A percentile compares a stretch with the other conserved stretches of the same genome.
These are phyloP conservation scores for Alternaria metachromatica DNA, from an alignment of 2,329 filamentous ascomycete genomes.

Conservation along the genomic window DNA sequence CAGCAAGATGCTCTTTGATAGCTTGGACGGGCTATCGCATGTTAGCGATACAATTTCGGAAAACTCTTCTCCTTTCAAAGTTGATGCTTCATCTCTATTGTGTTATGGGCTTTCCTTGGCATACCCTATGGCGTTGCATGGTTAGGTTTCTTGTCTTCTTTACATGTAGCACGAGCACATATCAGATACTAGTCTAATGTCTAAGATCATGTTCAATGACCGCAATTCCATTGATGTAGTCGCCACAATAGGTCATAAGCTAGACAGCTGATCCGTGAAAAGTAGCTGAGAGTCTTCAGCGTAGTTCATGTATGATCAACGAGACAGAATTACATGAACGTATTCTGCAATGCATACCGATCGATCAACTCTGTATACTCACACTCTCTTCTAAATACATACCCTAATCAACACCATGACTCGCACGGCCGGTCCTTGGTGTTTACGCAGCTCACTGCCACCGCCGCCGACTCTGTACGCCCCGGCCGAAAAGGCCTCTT, in stretches of 20 bases:
- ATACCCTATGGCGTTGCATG: constrained; percentile 12
- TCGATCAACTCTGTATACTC: neutral
- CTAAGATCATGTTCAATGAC: neutral
- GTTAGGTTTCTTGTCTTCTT: neutral
- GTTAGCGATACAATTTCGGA: neutral
- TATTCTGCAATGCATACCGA: neutral
- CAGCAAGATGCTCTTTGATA: neutral
- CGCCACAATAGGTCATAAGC: neutral
- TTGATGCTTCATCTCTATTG: neutral
- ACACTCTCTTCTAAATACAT: neutral
- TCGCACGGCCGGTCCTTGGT: no score
- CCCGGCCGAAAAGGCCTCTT: no score
- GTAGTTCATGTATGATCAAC: neutral
- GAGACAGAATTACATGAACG: neutral
- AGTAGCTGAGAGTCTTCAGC: neutral
- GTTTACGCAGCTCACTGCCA: no score
- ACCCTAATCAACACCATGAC: no score
- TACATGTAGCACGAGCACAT: constrained; percentile 6
- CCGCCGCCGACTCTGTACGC: no score
- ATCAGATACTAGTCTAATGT: constrained; percentile 1
- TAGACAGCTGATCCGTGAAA: neutral
- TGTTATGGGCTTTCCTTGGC: constrained; percentile 6
- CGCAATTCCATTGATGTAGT: neutral
- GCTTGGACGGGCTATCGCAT: neutral
- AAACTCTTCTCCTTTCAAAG: neutral